Conservation (phyloP, 495 filamentous ascomycete genomes). For the Hypomontagnella submonticulosa region DNA sequence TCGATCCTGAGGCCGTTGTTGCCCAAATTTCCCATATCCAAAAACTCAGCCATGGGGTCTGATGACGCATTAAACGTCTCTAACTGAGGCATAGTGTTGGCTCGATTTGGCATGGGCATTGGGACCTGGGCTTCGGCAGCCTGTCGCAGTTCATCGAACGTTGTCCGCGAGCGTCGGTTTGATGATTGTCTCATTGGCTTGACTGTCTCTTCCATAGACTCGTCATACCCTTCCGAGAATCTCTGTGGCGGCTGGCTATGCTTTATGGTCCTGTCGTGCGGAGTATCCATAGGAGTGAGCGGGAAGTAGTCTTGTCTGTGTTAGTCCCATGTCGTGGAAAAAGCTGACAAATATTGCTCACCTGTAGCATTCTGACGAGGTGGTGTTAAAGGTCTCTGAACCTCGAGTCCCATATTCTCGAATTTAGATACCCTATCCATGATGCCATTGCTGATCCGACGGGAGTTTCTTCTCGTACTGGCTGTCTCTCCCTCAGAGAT, state of each 20-base stretch:
- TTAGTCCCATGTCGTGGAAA: slow-evolving; percentile 1
- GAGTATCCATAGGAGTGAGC: slow-evolving; percentile 60
- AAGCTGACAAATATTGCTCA: slow-evolving; percentile 50
- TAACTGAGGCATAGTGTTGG: slow-evolving; percentile 53
- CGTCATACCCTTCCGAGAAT: slow-evolving; percentile 63
- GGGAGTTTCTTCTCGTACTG: slow-evolving; percentile 50
- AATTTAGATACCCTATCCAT: slow-evolving; percentile 64
- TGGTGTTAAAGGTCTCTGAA: slow-evolving; percentile 68
- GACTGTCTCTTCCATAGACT: slow-evolving; percentile 68
- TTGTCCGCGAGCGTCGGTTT: slow-evolving; percentile 40
- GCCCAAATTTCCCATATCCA: slow-evolving; percentile 64
- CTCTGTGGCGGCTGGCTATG: slow-evolving; percentile 48
- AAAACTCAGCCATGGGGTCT: slow-evolving; percentile 64
- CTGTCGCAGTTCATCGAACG: slow-evolving; percentile 60
- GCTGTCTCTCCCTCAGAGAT: slow-evolving; percentile 57
- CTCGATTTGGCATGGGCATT: slow-evolving; percentile 48
- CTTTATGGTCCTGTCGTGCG: slow-evolving; percentile 51
- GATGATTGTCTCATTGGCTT: slow-evolving; percentile 55
- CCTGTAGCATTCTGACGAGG: slow-evolving; percentile 63
- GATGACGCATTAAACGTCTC: slow-evolving; percentile 59
- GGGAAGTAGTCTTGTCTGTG: slow-evolving; percentile 56
- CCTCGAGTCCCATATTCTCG: slow-evolving; percentile 55
- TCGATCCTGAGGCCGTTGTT: slow-evolving; percentile 64
- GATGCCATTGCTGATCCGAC: slow-evolving; percentile 66
- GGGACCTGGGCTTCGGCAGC: slow-evolving; percentile 56